Percentiles rank a stretch among this genome's conserved stretches.
phyloP scores from a whole-genome alignment of 129 eudicot species.

The Smallanthus sonchifolius region DNA sequence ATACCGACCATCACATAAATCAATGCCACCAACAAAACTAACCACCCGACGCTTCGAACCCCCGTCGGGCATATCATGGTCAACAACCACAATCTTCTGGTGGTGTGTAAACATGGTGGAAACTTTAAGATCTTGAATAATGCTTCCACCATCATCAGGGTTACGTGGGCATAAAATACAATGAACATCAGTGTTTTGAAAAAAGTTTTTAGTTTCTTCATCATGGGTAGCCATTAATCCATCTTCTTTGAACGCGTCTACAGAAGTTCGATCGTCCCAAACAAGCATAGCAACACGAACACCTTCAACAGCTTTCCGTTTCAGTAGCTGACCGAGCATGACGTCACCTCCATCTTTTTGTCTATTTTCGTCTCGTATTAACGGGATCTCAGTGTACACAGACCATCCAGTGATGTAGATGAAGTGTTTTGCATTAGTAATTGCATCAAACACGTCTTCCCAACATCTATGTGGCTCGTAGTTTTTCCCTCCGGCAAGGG shows the following conservation, averaged over 20 bases:
- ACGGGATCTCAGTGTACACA: conserved; percentile 65
- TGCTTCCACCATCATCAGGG: conserved; percentile 73
- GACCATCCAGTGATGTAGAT: conserved; percentile 86
- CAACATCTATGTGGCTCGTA: conserved; percentile 73
- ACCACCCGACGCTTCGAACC: conserved; percentile 55
- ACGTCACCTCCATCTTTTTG: conserved; percentile 63
- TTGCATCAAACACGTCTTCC: conserved; percentile 77
- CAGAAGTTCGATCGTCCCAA: conserved; percentile 75
- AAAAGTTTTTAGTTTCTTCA: conserved; percentile 59
- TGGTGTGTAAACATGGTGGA: conserved; percentile 89
- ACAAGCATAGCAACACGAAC: conserved; percentile 65
- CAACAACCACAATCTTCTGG: conserved; percentile 81
- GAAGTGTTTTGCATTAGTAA: conserved; percentile 54
- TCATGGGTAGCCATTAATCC: conserved; percentile 89
- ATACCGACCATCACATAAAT: conserved; percentile 78
- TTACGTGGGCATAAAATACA: conserved; percentile 72
- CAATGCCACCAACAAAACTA: conserved; percentile 84
- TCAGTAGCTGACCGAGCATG: conserved; percentile 64
- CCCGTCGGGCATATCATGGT: conserved; percentile 51
- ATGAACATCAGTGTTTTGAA: conserved; percentile 47
- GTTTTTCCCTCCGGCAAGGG: conserved; percentile 51
- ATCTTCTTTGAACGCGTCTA: conserved; percentile 49
- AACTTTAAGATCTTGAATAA: conserved; percentile 55
- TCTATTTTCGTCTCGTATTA: conserved; percentile 61
- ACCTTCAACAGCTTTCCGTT: conserved; percentile 70